A percentile compares a stretch with the other conserved stretches of the same genome.
Evolutionary conservation across 1,139 yeast species (phyloP).

Genomic region (Dujonia santamariae): DNA sequence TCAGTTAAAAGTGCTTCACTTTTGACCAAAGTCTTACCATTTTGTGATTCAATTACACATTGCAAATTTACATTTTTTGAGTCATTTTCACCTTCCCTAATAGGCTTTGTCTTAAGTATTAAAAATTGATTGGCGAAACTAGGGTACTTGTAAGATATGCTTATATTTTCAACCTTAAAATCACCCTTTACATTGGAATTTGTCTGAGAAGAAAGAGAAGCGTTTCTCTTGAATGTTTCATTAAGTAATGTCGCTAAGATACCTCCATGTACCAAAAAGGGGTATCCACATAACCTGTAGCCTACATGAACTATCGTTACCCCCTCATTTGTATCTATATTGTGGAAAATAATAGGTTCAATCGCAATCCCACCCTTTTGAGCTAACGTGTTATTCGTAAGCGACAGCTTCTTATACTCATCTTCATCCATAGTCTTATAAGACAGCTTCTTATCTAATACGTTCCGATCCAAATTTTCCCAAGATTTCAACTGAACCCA

Average conservation of each 20-base stretch:
- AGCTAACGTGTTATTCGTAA: conserved; percentile 33
- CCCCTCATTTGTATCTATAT: conserved; percentile 54
- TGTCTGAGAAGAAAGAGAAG: conserved; percentile 37
- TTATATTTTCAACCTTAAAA: conserved; percentile 47
- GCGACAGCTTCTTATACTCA: conserved; percentile 29
- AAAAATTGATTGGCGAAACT: conserved; percentile 79
- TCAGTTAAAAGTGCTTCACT: conserved; percentile 36
- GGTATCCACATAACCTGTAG: conserved; percentile 78
- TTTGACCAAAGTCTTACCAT: conserved; percentile 35
- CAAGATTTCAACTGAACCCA: conserved; percentile 54
- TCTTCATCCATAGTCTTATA: conserved; percentile 22
- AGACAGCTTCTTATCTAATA: conserved; percentile 24
- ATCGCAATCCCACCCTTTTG: conserved; percentile 78
- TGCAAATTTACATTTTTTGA: conserved; percentile 24
- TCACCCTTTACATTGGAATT: conserved; percentile 36
- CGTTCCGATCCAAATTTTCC: conserved; percentile 53
- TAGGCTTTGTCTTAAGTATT: conserved; percentile 53
- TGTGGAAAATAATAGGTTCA: conserved; percentile 68
- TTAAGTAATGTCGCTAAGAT: conserved; percentile 78
- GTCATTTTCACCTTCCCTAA: conserved; percentile 21
- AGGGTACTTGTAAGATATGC: conserved; percentile 65
- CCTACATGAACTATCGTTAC: conserved; percentile 77
- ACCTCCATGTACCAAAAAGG: conserved; percentile 88
- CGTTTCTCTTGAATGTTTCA: conserved; percentile 65
- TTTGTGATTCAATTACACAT: conserved; percentile 31